These are phyloP conservation scores for Boletus chippewaensis DNA, from an alignment of 1,284 basidiomycete species.

Conservation along the genomic window DNA sequence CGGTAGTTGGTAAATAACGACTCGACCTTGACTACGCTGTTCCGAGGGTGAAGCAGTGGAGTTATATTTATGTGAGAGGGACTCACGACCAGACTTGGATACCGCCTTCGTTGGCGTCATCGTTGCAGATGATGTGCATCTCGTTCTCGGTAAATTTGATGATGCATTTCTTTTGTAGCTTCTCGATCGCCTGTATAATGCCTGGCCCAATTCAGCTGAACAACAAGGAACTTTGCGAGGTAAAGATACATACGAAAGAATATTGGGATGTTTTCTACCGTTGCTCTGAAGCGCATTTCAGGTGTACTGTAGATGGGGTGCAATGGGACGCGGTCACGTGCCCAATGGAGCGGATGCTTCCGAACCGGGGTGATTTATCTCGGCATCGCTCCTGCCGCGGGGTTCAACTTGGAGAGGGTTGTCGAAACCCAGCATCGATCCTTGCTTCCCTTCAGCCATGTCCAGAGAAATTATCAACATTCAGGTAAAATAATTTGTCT, in stretches of 20 bases:
- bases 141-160: slow-evolving; percentile 72
- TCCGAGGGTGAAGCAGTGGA: slow-evolving; percentile 2
- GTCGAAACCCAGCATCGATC: slow-evolving; percentile 5
- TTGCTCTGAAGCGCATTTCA: slow-evolving; percentile 63
- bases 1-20: slow-evolving; percentile 77
- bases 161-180: slow-evolving; percentile 76
- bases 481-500: slow-evolving; percentile 39
- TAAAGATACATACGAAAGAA: slow-evolving; percentile 46
- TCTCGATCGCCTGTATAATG: slow-evolving; percentile 72
- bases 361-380: slow-evolving; percentile 10
- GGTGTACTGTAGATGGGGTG: neutral
- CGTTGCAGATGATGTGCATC: slow-evolving; percentile 80
- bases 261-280: slow-evolving; percentile 51
- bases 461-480: slow-evolving; percentile 61
- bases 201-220: slow-evolving; percentile 36
- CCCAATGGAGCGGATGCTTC: slow-evolving; percentile 7
- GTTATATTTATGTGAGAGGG: neutral
- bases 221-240: neutral
- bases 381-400: slow-evolving; percentile 6
- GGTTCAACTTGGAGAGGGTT: slow-evolving; percentile 2
- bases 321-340: slow-evolving; percentile 24
- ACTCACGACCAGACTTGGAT: slow-evolving; percentile 90
- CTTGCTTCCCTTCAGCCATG: slow-evolving; percentile 31
- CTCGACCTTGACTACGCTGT: slow-evolving; percentile 56
- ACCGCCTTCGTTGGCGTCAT: slow-evolving; percentile 74